Evolutionary conservation across 2,329 filamentous ascomycete species (phyloP).

Genomic region (Colletotrichum costaricense): DNA sequence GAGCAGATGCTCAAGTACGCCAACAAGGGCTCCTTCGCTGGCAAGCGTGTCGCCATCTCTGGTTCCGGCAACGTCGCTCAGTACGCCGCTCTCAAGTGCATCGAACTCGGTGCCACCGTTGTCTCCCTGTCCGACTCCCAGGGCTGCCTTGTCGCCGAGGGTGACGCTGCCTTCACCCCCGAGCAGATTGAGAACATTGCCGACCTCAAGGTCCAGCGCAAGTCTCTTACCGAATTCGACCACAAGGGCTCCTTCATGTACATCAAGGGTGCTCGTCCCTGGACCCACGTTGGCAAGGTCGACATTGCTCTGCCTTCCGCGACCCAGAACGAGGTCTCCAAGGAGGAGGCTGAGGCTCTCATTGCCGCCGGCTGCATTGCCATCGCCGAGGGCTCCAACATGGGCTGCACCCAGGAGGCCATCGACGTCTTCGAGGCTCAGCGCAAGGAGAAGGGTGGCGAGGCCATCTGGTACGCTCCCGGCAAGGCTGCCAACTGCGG

Average conservation of each 20-base stretch:
- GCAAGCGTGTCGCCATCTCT: conserved; percentile 95
- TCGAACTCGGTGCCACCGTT: conserved; percentile 94
- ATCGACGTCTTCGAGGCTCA: conserved; percentile 92
- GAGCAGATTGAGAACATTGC: conserved; percentile 85
- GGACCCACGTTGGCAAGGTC: conserved; percentile 89
- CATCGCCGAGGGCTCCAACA: conserved; percentile 97
- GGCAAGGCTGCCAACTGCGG: conserved; percentile 98
- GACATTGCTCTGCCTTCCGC: conserved; percentile 93
- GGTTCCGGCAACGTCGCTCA: conserved; percentile 98
- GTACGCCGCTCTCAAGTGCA: conserved; percentile 95
- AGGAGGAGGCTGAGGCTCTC: conserved; percentile 87
- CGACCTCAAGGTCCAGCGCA: conserved; percentile 85
- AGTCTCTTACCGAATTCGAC: conserved; percentile 81
- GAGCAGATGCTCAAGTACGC: conserved; percentile 95
- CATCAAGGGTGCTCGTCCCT: conserved; percentile 87
- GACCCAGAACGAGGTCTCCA: conserved; percentile 97
- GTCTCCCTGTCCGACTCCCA: conserved; percentile 94
- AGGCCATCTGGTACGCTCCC: conserved; percentile 93
- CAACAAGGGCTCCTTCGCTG: conserved; percentile 85
- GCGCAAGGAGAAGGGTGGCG: conserved; percentile 74
- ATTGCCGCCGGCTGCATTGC: conserved; percentile 82
- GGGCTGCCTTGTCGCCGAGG: conserved; percentile 82
- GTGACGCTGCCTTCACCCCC: conserved; percentile 78
- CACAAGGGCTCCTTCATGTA: conserved; percentile 80
- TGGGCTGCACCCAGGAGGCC: conserved; percentile 97